Percentiles rank a stretch among this genome's conserved stretches.
phyloP scores from a whole-genome alignment of 352 stramenopile genomes.

The Phytopythium kandeliae region DNA sequence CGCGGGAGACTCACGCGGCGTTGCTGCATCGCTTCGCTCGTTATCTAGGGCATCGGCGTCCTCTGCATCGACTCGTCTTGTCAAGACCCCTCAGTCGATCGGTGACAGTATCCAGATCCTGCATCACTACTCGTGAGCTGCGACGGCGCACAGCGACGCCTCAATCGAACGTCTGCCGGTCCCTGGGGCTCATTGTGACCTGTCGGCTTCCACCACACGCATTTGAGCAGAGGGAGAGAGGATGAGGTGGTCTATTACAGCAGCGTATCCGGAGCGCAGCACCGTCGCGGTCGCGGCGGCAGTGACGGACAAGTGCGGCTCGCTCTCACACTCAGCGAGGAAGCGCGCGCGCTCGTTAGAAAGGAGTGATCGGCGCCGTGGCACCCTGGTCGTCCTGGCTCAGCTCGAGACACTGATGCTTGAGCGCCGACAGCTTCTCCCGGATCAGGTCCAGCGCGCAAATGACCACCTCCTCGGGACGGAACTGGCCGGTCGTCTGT shows the following conservation, averaged over 20 bases:
- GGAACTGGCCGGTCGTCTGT: constrained; percentile 79
- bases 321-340: not conserved
- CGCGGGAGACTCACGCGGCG: not conserved
- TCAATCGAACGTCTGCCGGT: not conserved
- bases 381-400: constrained; percentile 70
- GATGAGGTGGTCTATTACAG: constrained; percentile 9
- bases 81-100: constrained; percentile 40
- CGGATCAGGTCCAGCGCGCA: constrained; percentile 83
- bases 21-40: not conserved
- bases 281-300: not conserved
- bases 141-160: not conserved
- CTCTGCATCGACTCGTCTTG: constrained; percentile 14
- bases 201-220: too few relatives aligned
- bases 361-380: constrained; percentile 68
- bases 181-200: too few relatives aligned
- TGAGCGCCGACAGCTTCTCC: constrained; percentile 81
- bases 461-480: constrained; percentile 83
- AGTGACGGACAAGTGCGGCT: not conserved
- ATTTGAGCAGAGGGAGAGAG: not conserved
- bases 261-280: constrained; percentile 3
- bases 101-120: constrained; percentile 53
- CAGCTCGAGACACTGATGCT: constrained; percentile 83
- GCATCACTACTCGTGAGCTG: constrained; percentile 45
- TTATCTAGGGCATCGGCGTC: constrained; percentile 1
- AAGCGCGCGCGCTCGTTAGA: constrained; percentile 33